Percentiles rank a stretch among this genome's conserved stretches.
These are phyloP conservation scores for Penicillium ochrochloron DNA, from an alignment of 495 filamentous ascomycete genomes.

Conservation along the genomic window DNA sequence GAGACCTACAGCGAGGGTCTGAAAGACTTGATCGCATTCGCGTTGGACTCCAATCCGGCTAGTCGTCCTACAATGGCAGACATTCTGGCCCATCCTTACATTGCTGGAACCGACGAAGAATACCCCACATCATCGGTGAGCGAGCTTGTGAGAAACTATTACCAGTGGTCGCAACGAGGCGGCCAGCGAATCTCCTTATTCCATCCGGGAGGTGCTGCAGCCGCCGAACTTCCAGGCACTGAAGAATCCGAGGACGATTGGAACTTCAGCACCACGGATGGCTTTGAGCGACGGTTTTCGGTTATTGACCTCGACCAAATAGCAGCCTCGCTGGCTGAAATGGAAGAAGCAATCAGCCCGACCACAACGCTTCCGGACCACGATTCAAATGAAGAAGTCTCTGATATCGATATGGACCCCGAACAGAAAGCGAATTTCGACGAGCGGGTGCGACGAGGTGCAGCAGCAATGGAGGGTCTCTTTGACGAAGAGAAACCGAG, in stretches of 20 bases:
- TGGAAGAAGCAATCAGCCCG: conserved; percentile 41
- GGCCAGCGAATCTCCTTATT: conserved; percentile 86
- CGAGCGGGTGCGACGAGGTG: conserved; percentile 54
- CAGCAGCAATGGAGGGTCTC: conserved; percentile 51
- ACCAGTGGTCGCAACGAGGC: conserved; percentile 82
- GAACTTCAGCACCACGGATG: conserved; percentile 90
- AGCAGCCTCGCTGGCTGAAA: conserved; percentile 46
- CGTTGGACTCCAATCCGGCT: conserved; percentile 73
- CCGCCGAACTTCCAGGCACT: conserved; percentile 53
- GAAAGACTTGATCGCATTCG: conserved; percentile 77
- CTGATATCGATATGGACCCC: conserved; percentile 37
- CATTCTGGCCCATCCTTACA: conserved; percentile 51
- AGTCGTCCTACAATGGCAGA: conserved; percentile 69
- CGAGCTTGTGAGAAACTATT: conserved; percentile 80
- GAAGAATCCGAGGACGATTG: conserved; percentile 68
- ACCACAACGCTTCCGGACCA: conserved; percentile 29
- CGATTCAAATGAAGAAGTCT: conserved; percentile 31
- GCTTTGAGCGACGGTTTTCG: conserved; percentile 69
- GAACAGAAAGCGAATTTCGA: conserved; percentile 52
- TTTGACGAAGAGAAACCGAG: conserved; percentile 53
- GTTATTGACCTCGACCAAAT: conserved; percentile 53
- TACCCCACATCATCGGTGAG: conserved; percentile 72
- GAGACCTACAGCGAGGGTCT: conserved; percentile 74
- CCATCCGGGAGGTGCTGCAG: conserved; percentile 72
- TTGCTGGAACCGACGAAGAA: conserved; percentile 60